Evolutionary conservation across 306 rosid genomes (phyloP), one percentile per base, ranked within the genome.

Genomic region (cucumber (Cucumis sativus)): DNA sequence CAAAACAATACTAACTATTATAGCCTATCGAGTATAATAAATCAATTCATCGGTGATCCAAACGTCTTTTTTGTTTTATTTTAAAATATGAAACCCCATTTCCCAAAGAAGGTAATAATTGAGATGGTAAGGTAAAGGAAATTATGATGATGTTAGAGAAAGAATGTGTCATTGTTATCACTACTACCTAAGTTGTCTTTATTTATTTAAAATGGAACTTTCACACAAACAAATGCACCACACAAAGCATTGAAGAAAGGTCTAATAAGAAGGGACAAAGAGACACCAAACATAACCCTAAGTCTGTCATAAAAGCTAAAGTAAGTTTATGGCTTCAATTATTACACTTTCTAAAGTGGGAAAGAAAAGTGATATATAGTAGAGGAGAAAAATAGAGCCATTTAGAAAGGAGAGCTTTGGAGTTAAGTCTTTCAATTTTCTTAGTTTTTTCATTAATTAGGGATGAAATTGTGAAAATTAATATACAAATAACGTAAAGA

Each of bases 211-310:
- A 68, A 68, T 41, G 74, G 16, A n/a, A 68, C 56, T 68, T 68
- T 68, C 56, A 68, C 74, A 68, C 74, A 41, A 41, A 68, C 54
- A 68, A 37, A 68, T 68, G 71, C 49, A 64, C 8, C 71, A 64
- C 71, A 25, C 71, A 25, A 25, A 21, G 37, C 70, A 40, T 67
- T 67, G 23, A 66, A 60, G 73, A 37, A n/a, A 40, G 28, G 10
- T 40, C 54, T n/a, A 65, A 47, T 65, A 7, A 14, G 71, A 15
- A 65, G 71, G 49, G 71, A 65, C 71, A 65, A 65, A 37, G 71
- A 35, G 71, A 37, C 71, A 35, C 23, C 21, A 65, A 62, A 65
- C 9, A 28, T n/a, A 28, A 61, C 49, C 45, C 49, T 35, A 65
- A 16, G 49, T 0, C 49, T 65, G 13, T 67, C 73, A 41, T 68